Evolutionary conservation across 116 monocot genomes (phyloP), one percentile per base, ranked within the genome.

Genomic region (Trichopus zeylanicus): DNA sequence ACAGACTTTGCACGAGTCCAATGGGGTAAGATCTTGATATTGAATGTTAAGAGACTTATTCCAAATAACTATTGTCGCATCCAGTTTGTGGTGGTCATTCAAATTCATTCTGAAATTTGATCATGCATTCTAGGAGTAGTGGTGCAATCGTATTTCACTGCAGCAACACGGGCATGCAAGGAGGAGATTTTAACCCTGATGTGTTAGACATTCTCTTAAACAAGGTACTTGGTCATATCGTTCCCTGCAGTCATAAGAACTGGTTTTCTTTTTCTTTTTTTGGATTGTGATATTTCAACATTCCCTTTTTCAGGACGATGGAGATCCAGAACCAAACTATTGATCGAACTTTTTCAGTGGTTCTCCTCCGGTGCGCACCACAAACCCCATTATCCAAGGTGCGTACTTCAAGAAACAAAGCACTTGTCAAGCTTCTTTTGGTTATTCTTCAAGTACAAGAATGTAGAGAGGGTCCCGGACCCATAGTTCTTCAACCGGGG

Each of bases 161-260:
- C 75, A 86, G 75, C 47, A 67, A 52, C 27, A 55, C 72, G 29
- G 59, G 63, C 21, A 52, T 57, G 67, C 53, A 72, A 42, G 54
- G 22, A 28, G 74, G 65, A 4, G 60, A 61, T 38, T 21, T 48
- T 67, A 33, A 56, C 34, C 30, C 69, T 21, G 79, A 79, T 22
- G 53, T 79, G 24, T 62, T 79, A n/a, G 79, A 77, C 26, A 29
- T 85, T 54, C 74, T 86, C 60, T 69, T 74, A 24, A 62, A 57
- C 60, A 72, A 85, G 85, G 90, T 91, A 79, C 29, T 18, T 21
- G 32, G 21, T 19, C 25, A 4, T 26, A 6, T 19, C 6, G 21
- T 25, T 7, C 26, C 25, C 3, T 5, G 52, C 7, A 35, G 10
- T 35, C 34, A 35, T 5, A 35, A 35, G 34, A 5, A 39, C 7